Evolutionary conservation across 148 eudicot genomes (phyloP), one percentile per base, ranked within the genome.

Genomic region (Cornus controversa): DNA sequence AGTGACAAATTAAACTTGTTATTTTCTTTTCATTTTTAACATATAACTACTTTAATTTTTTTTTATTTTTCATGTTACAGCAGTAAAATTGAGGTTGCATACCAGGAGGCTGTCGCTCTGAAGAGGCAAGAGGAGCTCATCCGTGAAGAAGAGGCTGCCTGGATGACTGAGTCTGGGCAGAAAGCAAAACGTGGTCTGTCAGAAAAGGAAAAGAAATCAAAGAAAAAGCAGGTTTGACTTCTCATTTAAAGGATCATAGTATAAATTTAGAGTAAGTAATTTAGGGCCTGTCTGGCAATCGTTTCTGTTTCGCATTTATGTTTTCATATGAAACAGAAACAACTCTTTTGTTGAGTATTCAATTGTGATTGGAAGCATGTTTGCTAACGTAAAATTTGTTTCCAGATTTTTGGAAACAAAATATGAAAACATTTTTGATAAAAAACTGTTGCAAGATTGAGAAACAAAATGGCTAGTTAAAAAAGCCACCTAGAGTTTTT

Each of bases 51-150:
- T 34, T 20, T 26, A 42, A 45, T 6, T 40, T 63, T 28, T 45
- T 45, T 34, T 64, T 29, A 3, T 31, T 72, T 16, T 81, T 73
- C 24, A 53, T 85, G 67, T 85, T 78, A 66, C 81, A 85, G 90
- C 89, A 93, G 94, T 85, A 96, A 92, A 82, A 92, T 96, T 84
- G 99, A 96, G 84, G 94, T 84, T 54, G 92, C 99, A 15, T 96
- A 93, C 85, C 95, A 93, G 76, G 99, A 96, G 79, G 98, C 97
- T 85, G 90, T 96, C 84, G 92, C 99, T 47, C 83, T 96, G 82
- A 92, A 87, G 91, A 90, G 97, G 91, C 99, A 96, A 84, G 99
- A 96, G 81, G 99, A 96, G 77, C 99, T 96, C 78, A 96, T 93
- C 75, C 98, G 97, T 78, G 99, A 96, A 85, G 99, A 96, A 85